Evolutionary conservation across 257 asterid genomes (phyloP).

Genomic region (Mentha longifolia): DNA sequence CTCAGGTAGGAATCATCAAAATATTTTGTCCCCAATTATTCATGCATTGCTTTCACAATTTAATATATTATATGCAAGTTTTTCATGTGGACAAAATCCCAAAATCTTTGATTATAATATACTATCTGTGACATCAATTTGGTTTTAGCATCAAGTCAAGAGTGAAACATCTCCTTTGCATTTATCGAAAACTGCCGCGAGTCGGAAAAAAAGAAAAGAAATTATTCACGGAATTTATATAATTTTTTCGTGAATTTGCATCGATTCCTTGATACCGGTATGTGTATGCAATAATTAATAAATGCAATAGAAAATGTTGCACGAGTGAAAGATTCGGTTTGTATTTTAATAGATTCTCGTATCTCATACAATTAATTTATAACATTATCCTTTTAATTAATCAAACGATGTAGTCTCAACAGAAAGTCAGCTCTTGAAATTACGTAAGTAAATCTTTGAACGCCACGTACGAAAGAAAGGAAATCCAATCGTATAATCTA

Average conservation of each 20-base stretch:
- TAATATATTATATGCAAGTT: conserved; percentile 25
- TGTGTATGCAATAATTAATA: no score
- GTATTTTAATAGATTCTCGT: conserved; percentile 25
- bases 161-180: no score
- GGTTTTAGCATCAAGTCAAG: background rate
- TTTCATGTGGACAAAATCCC: conserved; percentile 38
- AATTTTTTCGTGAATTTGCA: no score
- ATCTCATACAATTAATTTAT: conserved; percentile 7
- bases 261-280: no score
- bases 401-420: conserved; percentile 8
- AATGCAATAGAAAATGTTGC: background rate
- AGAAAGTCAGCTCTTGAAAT: conserved; percentile 9
- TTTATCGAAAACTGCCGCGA: no score
- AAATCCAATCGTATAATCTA: conserved; percentile 10
- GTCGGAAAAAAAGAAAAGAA: no score
- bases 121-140: conserved; percentile 20
- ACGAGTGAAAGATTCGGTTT: background rate
- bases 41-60: background rate
- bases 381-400: conserved; percentile 8
- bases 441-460: background rate
- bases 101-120: background rate
- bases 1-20: conserved; percentile 41
- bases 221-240: no score
- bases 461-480: conserved; percentile 40
- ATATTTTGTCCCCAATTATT: background rate